Evolutionary conservation across 139 green algal species (phyloP), one percentile per base, ranked within the genome.

Genomic region (Astrephomene gubernaculifera): DNA sequence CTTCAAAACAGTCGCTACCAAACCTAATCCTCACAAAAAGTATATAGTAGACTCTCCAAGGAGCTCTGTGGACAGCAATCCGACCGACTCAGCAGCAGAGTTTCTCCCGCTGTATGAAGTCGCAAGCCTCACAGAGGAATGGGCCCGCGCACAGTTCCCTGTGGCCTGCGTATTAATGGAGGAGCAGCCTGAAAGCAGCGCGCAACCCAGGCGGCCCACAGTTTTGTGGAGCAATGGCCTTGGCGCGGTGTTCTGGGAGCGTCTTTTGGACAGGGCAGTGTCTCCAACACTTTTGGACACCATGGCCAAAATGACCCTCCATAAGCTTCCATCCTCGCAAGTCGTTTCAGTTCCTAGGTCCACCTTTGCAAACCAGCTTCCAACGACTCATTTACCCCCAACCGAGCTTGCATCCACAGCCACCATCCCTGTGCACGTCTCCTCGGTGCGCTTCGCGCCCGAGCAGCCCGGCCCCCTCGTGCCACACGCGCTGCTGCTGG

Each of bases 91-190:
- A n/a, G n/a, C n/a, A n/a, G 36, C 68, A 54, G 38, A 38, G 41
- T 5, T 24, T 25, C 68, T 75, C 22, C 68, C 68, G 17, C 7
- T 35, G 38, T 31, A 36, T 10, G 68, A 75, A 1, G 68, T 27
- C 3, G 33, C 68, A 1, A 54, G 19, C 68, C 68, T 75, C 25
- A 54, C 1, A 10, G 12, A 38, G 19, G 68, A 75, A 27, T 75
- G 68, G 68, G 68, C 68, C 1, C 24, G 39, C 7, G 52, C 68
- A 31, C 68, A 75, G 38, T 75, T 75, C 33, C 68, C 68, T 75
- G 68, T 75, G 12, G 68, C 68, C 68, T 75, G 68, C 68, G 53
- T 75, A 21, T n/a, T 39, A 12, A 38, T 75, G 9, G 38, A 22
- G 7, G 38, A 54, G 12, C 68, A 75, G 27, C 7, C 5, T 5